These are phyloP conservation scores for Diaporthe australafricana DNA, from an alignment of 2,329 filamentous ascomycete species.

Conservation along the genomic window DNA sequence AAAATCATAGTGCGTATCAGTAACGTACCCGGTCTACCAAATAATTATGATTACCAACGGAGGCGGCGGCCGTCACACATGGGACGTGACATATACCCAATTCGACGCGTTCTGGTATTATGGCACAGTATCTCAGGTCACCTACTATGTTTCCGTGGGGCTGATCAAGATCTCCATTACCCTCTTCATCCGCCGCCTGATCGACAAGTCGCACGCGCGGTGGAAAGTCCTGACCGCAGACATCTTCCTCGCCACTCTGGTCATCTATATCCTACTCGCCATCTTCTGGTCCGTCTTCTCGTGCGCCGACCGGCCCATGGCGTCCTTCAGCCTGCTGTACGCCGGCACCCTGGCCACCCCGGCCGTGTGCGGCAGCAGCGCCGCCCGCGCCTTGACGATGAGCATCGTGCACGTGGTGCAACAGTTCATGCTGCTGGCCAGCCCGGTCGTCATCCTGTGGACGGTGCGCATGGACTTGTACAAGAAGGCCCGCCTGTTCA, in stretches of 20 bases:
- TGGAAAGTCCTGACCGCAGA: constrained; percentile 45
- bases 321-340: constrained; percentile 41
- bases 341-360: neutral
- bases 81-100: constrained; percentile 34
- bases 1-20: neutral
- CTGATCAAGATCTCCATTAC: constrained; percentile 43
- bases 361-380: constrained; percentile 24
- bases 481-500: constrained; percentile 44
- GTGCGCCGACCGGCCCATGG: neutral
- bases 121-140: constrained; percentile 1
- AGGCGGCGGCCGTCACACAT: constrained; percentile 33
- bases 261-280: constrained; percentile 42
- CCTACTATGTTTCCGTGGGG: constrained; percentile 20
- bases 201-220: constrained; percentile 9
- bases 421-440: constrained; percentile 45
- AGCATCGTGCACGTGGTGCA: constrained; percentile 47
- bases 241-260: constrained; percentile 44
- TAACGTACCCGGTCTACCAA: constrained; percentile 20
- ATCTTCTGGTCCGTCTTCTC: constrained; percentile 38
- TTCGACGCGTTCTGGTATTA: constrained; percentile 22
- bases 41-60: constrained; percentile 20
- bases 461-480: constrained; percentile 43
- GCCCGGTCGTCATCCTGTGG: constrained; percentile 48
- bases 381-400: constrained; percentile 40
- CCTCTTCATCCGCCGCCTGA: constrained; percentile 40